Evolutionary conservation across 2,329 filamentous ascomycete genomes (phyloP).

Genomic region (Raffaelea ambrosiae): DNA sequence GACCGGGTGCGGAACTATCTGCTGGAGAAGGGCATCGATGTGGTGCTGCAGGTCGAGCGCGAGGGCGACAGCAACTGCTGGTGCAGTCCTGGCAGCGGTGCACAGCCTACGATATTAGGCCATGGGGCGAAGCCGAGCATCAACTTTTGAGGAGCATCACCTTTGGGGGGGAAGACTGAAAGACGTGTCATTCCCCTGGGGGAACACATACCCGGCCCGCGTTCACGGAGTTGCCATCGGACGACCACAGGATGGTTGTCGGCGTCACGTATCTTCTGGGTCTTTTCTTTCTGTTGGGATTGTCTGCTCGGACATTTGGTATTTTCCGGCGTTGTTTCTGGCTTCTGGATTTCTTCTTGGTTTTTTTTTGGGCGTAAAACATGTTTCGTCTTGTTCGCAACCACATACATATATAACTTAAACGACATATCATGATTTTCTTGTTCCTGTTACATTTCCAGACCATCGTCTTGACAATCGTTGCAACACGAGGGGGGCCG

Average conservation of each 20-base stretch:
- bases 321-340: no score
- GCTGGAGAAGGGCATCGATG: constrained; percentile 62
- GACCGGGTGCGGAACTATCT: constrained; percentile 69
- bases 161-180: background rate
- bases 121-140: constrained; percentile 16
- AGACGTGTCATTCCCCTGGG: no score
- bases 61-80: constrained; percentile 64
- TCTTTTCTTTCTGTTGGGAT: background rate
- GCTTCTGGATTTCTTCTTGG: background rate
- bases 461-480: no score
- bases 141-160: constrained; percentile 11
- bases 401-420: background rate
- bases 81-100: constrained; percentile 41
- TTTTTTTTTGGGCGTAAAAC: background rate
- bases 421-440: background rate
- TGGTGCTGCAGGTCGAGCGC: constrained; percentile 79
- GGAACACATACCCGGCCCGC: background rate
- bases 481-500: no score
- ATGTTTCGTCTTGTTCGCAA: background rate
- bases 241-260: no score
- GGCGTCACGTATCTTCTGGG: background rate
- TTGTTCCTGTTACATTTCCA: background rate
- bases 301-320: background rate
- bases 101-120: constrained; percentile 6
- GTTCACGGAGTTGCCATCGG: background rate